These are phyloP conservation scores for Phaeosphaeriaceae sp. DNA, from an alignment of 2,329 filamentous ascomycete genomes.

Conservation along the genomic window DNA sequence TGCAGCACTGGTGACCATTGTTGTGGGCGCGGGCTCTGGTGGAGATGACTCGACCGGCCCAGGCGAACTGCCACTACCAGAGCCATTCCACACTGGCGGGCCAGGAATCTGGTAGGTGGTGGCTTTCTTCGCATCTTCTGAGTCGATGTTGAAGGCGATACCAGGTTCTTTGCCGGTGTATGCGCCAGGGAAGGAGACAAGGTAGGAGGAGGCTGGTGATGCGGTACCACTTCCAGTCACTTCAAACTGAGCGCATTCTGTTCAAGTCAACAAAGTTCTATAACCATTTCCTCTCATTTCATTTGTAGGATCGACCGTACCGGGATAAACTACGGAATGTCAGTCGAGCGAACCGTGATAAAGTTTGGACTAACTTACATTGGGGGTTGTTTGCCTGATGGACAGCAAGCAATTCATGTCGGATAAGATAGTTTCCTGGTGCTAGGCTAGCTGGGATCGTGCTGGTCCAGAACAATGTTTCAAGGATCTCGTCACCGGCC, in stretches of 20 bases:
- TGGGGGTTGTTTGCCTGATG: conserved; percentile 61
- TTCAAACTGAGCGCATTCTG: conserved; percentile 62
- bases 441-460: conserved; percentile 57
- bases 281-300: no score
- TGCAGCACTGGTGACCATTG: conserved; percentile 19
- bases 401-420: conserved; percentile 63
- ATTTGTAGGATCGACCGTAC: no score
- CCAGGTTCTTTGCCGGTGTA: conserved; percentile 54
- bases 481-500: conserved; percentile 56
- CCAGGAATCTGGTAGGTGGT: conserved; percentile 37
- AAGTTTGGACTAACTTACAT: conserved; percentile 32
- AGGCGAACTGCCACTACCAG: conserved; percentile 10
- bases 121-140: conserved; percentile 28
- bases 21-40: conserved; percentile 18
- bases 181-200: conserved; percentile 54
- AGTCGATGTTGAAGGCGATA: conserved; percentile 47
- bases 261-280: no score
- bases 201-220: conserved; percentile 47
- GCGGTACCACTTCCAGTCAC: conserved; percentile 58
- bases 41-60: conserved; percentile 7
- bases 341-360: conserved; percentile 12
- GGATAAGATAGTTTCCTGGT: conserved; percentile 63
- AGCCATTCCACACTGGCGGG: conserved; percentile 33
- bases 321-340: conserved; percentile 54
- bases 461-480: conserved; percentile 57